Evolutionary conservation across 495 filamentous ascomycete species (phyloP), one percentile per base, ranked within the genome.

Genomic region (Talaromyces ruber): DNA sequence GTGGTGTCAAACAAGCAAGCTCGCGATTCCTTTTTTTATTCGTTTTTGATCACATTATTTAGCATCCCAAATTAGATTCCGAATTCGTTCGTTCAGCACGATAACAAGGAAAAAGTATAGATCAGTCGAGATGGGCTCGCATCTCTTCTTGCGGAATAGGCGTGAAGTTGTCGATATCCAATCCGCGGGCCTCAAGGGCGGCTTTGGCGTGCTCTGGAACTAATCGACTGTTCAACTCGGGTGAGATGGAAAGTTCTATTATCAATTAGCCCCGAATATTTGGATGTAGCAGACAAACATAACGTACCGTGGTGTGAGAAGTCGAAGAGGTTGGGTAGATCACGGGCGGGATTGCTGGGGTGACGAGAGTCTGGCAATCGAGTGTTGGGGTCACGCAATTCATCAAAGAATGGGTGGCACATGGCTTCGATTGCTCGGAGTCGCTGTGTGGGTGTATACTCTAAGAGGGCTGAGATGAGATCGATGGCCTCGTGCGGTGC

Each of bases 381-480:
- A 51, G 93, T 97, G 67, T 76, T 84, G 6, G 91, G 91, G 66
- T 97, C 92, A 60, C 94, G 83, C 51, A 98, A 82, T 75, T 98
- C 95, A 70, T 98, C 94, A 67, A 98, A 98, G 83, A 98, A 98
- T 26, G 95, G 90, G 68, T 98, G 95, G 64, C 93, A 91, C 92
- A 98, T 96, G 12, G 94, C 94, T 66, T 98, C 91, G 47, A 98
- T 86, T 9, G 94, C 93, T 3, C 91, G 92, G 30, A 98, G 83
- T 62, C 94, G 90, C 76, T 97, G 90, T 6, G 95, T 97, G 14
- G 94, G 94, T 0, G 94, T 98, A 72, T 98, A 98, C 78, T 98
- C 94, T 24, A 98, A 81, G 53, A 98, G 79, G 50, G 87, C 86
- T 18, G 93, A 93, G 73, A 98, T 98, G 63, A 98, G 79, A 68